Conservation (phyloP, 306 rosid species). For the Dalbergia cochinchinensis region DNA sequence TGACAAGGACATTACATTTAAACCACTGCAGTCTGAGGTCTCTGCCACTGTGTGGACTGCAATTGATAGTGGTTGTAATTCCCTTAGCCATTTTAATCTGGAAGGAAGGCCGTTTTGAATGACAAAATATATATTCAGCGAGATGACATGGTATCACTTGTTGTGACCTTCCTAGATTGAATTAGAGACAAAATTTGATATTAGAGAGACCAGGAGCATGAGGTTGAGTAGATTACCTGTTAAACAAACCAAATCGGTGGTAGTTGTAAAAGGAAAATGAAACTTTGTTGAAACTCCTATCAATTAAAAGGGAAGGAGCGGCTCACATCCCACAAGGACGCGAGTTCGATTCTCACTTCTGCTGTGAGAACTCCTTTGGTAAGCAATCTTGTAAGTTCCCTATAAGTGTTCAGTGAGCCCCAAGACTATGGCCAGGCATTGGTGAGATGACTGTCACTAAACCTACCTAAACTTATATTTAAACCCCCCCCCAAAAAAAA, state of each 20-base stretch:
- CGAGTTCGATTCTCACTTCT: too few relatives aligned
- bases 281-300: neutral
- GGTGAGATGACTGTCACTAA: too few relatives aligned
- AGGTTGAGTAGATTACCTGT: constrained; percentile 12
- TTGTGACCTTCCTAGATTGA: too few relatives aligned
- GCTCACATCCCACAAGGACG: too few relatives aligned
- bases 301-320: neutral
- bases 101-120: constrained; percentile 3
- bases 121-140: neutral
- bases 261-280: constrained; percentile 10
- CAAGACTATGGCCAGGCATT: too few relatives aligned
- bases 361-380: too few relatives aligned
- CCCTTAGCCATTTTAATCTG: neutral
- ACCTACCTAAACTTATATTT: too few relatives aligned
- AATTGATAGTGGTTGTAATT: constrained; percentile 9
- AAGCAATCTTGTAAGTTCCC: too few relatives aligned
- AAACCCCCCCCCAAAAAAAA: too few relatives aligned
- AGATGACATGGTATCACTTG: neutral
- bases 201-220: neutral
- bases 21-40: constrained; percentile 4
- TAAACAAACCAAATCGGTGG: constrained; percentile 13
- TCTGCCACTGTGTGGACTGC: neutral
- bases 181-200: neutral
- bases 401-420: too few relatives aligned
- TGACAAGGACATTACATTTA: constrained; percentile 5